Conservation (phyloP, 495 filamentous ascomycete genomes). For the Podospora australis region DNA sequence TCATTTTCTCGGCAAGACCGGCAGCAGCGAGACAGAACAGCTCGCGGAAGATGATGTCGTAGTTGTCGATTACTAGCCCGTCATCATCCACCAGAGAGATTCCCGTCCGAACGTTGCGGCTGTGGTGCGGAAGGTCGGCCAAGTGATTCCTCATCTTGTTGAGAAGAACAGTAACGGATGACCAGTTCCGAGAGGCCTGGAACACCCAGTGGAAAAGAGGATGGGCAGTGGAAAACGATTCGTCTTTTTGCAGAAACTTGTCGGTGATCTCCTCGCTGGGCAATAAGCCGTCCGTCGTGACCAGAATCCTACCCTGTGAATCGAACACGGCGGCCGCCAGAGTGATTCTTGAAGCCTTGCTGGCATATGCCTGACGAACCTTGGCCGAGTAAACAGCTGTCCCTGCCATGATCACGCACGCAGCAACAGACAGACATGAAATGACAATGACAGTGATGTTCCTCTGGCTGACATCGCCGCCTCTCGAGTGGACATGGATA, state of each 20-base stretch:
- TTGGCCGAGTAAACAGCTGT: conserved; percentile 50
- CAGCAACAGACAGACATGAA: conserved; percentile 56
- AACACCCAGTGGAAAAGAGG: conserved; percentile 85
- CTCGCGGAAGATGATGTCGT: conserved; percentile 75
- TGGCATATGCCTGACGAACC: conserved; percentile 47
- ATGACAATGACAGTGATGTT: conserved; percentile 57
- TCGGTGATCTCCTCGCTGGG: conserved; percentile 75
- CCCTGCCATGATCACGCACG: conserved; percentile 50
- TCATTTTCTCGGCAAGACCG: conserved; percentile 59
- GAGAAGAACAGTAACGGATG: conserved; percentile 56
- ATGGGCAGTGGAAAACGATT: conserved; percentile 69
- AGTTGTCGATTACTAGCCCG: conserved; percentile 51
- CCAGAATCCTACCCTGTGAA: conserved; percentile 64
- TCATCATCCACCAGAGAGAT: conserved; percentile 33
- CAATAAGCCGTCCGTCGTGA: conserved; percentile 73
- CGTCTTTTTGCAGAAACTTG: conserved; percentile 66
- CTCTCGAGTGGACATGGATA: conserved; percentile 27
- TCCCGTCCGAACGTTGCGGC: conserved; percentile 17
- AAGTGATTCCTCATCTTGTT: conserved; percentile 61
- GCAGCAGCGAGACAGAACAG: conserved; percentile 77
- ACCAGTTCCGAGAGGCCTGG: conserved; percentile 71
- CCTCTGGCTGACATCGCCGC: conserved; percentile 36
- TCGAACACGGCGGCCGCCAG: conserved; percentile 75
- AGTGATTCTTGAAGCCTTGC: conserved; percentile 69
- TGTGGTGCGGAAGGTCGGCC: conserved; percentile 28